Base-by-base conservation (phyloP, 2,329 filamentous ascomycete genomes). In the Microdochium nivale region DNA sequence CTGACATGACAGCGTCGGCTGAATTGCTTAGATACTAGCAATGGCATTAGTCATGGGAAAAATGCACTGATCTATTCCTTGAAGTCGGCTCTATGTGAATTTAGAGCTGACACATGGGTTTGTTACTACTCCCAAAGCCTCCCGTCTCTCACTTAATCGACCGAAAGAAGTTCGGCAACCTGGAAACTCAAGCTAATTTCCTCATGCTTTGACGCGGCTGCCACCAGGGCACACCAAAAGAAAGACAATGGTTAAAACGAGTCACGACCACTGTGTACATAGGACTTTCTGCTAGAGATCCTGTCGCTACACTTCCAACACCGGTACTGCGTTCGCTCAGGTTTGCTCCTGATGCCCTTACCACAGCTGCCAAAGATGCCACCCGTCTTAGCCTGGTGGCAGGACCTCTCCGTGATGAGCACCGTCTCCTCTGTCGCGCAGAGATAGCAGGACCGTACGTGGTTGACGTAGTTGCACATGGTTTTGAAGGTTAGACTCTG, bases 401-500 rank as follows among this genome's bases (percentile, higher is more conserved):
- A 73, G 21, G 65, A 58, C 40, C 61, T 63, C 50, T 73, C 70
- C 1, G 70, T 71, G 32, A 73, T 71, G 49, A 73, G 64, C 9
- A 73, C 66, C 0, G 65, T 71, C 44, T 71, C 67, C 54, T 71
- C 64, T 21, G 56, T 55, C 47, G 59, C 54, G 60, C 70, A 73
- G 53, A 59, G 47, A 49, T 58, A 59, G 59, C 70, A 73, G 51
- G 65, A 53, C 52, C 65, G 64, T 33, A 70, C 54, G 59, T 73
- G 70, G 23, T 61, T 66, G 25, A 68, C 62, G 60, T 70, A 72
- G 54, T 62, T 64, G 53, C 70, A 73, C 70, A 72, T 72, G 52
- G 49, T 60, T 61, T 51, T 16, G 25, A 51, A 40, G 19, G 13
- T 4, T 40, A 14, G 14, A 16, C 19, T 30, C 5, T 11, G 11